phyloP scores from a whole-genome alignment of 441 rosid genomes.

The Gossypium trilobum region DNA sequence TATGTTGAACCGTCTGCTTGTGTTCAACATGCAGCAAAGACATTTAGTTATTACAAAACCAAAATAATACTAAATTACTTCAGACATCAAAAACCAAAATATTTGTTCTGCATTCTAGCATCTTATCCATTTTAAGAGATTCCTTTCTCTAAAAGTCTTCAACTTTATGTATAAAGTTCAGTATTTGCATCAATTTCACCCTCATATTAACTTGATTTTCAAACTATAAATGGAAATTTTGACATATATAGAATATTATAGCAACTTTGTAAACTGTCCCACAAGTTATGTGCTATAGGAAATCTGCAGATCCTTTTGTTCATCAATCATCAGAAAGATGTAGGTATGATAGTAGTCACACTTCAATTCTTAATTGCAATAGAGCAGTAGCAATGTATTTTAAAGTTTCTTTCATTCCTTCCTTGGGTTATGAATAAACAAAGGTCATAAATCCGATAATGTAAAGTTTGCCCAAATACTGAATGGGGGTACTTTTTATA shows the following conservation, averaged over 20 bases:
- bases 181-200: background rate
- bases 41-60: background rate
- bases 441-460: background rate
- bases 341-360: background rate
- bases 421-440: background rate
- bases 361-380: background rate
- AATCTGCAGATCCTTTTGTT: background rate
- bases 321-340: background rate
- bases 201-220: background rate
- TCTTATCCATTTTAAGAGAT: background rate
- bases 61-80: background rate
- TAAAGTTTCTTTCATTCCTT: background rate
- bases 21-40: slow-evolving; percentile 3
- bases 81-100: background rate
- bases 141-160: background rate
- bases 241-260: background rate
- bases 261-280: slow-evolving; percentile 2
- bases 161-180: background rate
- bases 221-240: background rate
- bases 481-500: background rate
- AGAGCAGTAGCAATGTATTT: background rate
- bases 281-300: background rate
- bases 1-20: slow-evolving; percentile 70
- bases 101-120: background rate
- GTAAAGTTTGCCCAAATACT: background rate